A percentile compares a stretch with the other conserved stretches of the same genome.
Conservation (phyloP, 73 alveolate genomes). For the Paramecium octaurelia region DNA sequence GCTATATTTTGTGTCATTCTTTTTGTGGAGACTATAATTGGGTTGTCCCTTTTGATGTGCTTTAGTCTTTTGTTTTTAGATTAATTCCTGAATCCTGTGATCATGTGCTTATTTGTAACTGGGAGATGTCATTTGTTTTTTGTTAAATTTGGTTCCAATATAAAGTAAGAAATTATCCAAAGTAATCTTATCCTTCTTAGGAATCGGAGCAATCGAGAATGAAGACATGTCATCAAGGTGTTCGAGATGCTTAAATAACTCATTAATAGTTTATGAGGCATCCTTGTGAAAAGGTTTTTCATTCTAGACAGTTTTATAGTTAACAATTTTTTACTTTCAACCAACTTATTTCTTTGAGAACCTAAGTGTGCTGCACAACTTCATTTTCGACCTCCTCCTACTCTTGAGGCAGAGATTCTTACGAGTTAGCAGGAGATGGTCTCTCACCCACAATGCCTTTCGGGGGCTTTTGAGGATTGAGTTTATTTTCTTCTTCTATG, state of each 20-base stretch:
- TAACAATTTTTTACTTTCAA: background rate
- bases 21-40: background rate
- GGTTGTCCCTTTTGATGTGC: background rate
- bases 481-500: slow-evolving; percentile 60
- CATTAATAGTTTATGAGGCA: background rate
- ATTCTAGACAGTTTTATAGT: background rate
- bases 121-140: background rate
- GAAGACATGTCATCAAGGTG: background rate
- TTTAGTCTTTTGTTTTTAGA: background rate
- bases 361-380: background rate
- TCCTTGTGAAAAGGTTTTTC: background rate
- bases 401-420: background rate
- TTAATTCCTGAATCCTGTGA: background rate
- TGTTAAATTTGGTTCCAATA: background rate
- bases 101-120: background rate
- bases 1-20: background rate
- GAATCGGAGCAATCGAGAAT: background rate
- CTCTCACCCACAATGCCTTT: slow-evolving; percentile 62
- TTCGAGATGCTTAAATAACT: background rate
- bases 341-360: slow-evolving; percentile 1
- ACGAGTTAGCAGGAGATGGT: slow-evolving; percentile 48
- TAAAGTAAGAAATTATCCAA: background rate
- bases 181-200: background rate
- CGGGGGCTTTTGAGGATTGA: slow-evolving; percentile 60
- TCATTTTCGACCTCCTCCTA: background rate